Percentiles rank a stretch among this genome's conserved stretches.
Evolutionary conservation across 1,139 yeast genomes (phyloP).

Genomic region (Suhomyces taliae): DNA sequence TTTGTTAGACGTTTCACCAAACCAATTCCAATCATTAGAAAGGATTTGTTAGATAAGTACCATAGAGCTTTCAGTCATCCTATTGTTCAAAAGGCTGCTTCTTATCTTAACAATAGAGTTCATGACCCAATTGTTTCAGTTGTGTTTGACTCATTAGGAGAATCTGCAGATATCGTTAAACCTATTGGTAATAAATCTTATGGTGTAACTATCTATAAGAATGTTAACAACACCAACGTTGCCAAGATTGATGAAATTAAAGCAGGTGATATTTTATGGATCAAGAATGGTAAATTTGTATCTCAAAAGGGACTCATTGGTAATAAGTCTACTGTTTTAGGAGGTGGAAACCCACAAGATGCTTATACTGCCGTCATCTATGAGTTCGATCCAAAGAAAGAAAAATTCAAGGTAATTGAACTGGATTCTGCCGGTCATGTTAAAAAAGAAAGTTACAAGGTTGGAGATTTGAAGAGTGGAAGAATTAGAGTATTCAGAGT

Average conservation of each 20-base stretch:
- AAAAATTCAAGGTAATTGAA: constrained; percentile 75
- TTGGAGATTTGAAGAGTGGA: constrained; percentile 76
- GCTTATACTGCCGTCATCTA: constrained; percentile 47
- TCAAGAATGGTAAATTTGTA: constrained; percentile 72
- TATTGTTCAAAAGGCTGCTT: constrained; percentile 43
- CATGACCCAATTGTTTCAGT: constrained; percentile 19
- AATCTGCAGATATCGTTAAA: constrained; percentile 34
- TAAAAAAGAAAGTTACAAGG: constrained; percentile 60
- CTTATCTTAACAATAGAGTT: constrained; percentile 37
- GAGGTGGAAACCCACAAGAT: constrained; percentile 24
- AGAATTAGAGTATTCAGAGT: constrained; percentile 74
- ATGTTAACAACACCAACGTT: constrained; percentile 58
- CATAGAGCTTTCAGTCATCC: constrained; percentile 47
- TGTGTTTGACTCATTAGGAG: constrained; percentile 21
- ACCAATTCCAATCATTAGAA: constrained; percentile 50
- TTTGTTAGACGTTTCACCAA: constrained; percentile 42
- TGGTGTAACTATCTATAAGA: constrained; percentile 72
- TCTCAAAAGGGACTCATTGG: constrained; percentile 60
- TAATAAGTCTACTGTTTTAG: constrained; percentile 40
- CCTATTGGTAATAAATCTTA: constrained; percentile 67
- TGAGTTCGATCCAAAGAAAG: constrained; percentile 74
- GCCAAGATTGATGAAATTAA: constrained; percentile 61
- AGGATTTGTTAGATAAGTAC: constrained; percentile 51
- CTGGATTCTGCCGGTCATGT: constrained; percentile 54
- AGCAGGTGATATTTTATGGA: constrained; percentile 82